Percentiles rank a stretch among this genome's conserved stretches.
These are phyloP conservation scores for Amauroascus niger DNA, from an alignment of 2,329 filamentous ascomycete genomes.

Conservation along the genomic window DNA sequence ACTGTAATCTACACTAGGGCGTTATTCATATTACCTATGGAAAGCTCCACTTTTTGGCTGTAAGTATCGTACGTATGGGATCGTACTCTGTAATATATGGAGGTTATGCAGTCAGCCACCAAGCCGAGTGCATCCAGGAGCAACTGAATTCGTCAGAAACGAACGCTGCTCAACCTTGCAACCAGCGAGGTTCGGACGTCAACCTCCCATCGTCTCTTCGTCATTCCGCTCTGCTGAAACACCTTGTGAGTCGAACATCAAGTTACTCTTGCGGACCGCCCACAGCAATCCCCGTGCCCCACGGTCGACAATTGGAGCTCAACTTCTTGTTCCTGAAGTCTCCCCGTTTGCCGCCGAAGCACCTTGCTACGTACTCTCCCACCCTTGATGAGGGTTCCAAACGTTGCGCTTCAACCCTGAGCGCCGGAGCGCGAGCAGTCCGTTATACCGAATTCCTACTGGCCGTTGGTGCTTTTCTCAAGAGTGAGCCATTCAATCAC, in stretches of 20 bases:
- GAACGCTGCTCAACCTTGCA: background rate
- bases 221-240: background rate
- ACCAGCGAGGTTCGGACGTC: conserved; percentile 1
- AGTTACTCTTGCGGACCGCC: background rate
- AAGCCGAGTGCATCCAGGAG: conserved; percentile 2
- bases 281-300: background rate
- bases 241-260: background rate
- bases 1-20: no score
- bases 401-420: conserved; percentile 1
- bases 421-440: background rate
- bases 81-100: background rate
- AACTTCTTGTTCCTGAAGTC: conserved; percentile 2
- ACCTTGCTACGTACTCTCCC: background rate
- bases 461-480: background rate
- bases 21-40: no score
- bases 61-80: background rate
- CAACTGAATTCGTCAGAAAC: conserved; percentile 5
- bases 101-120: background rate
- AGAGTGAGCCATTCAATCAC: background rate
- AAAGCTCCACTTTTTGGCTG: no score
- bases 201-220: background rate
- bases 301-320: conserved; percentile 5
- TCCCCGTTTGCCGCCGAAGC: conserved; percentile 3
- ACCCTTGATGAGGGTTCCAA: conserved; percentile 2
- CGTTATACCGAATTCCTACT: background rate